Conservation (phyloP, 1,284 basidiomycete genomes). For the Leccinum pallidistipes region DNA sequence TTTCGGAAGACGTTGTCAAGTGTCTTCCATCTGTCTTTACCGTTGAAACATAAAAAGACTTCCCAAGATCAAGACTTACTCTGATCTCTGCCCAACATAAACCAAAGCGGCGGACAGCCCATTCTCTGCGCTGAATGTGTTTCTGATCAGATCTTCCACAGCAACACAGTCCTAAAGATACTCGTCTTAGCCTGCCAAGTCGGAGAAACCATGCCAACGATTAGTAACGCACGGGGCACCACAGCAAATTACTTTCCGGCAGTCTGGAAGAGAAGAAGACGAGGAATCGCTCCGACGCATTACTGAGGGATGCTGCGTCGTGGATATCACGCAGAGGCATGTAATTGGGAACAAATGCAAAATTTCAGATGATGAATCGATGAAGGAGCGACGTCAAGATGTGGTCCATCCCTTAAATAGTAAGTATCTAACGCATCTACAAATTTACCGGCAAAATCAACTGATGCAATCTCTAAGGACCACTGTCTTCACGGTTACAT, state of each 20-base stretch:
- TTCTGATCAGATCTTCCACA: constrained; percentile 62
- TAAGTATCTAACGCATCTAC: constrained; percentile 4
- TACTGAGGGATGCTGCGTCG: constrained; percentile 38
- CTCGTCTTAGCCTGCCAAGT: neutral
- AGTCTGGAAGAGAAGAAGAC: constrained; percentile 67
- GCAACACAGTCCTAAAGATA: constrained; percentile 63
- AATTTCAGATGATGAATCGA: neutral
- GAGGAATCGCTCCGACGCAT: constrained; percentile 50
- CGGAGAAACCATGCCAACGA: constrained; percentile 4
- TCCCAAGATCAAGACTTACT: constrained; percentile 48
- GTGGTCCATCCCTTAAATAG: constrained; percentile 2
- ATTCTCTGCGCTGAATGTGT: constrained; percentile 52
- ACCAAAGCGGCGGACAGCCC: constrained; percentile 65
- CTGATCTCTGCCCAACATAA: constrained; percentile 68
- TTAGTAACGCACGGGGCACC: constrained; percentile 61
- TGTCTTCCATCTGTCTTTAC: constrained; percentile 62
- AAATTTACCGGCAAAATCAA: neutral
- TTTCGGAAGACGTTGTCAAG: constrained; percentile 62
- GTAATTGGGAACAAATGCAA: neutral
- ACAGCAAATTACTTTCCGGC: constrained; percentile 46
- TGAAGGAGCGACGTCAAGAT: constrained; percentile 1
- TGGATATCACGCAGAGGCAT: constrained; percentile 35
- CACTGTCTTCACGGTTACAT: constrained; percentile 14
- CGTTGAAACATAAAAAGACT: neutral
- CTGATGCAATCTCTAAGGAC: constrained; percentile 8